These are phyloP conservation scores for Backusella westeae DNA, from an alignment of 192 early-diverging fungal species.

Conservation along the genomic window DNA sequence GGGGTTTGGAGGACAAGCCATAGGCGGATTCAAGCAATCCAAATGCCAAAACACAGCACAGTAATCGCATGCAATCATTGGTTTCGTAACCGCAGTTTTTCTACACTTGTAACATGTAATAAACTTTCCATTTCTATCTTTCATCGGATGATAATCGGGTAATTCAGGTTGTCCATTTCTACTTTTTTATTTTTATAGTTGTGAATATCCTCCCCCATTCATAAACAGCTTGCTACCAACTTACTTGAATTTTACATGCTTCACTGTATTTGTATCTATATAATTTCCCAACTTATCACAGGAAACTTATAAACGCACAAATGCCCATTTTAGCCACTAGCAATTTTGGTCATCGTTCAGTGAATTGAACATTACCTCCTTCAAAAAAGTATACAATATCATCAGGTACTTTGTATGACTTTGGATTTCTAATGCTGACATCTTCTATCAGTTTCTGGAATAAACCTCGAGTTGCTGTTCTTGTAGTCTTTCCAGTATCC, in stretches of 20 bases:
- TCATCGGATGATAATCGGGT: constrained; percentile 32
- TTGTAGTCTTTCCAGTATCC: background rate
- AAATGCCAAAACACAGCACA: constrained; percentile 54
- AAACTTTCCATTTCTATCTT: constrained; percentile 36
- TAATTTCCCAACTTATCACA: constrained; percentile 45
- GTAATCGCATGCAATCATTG: constrained; percentile 51
- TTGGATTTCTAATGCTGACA: constrained; percentile 41
- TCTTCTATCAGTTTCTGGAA: constrained; percentile 43
- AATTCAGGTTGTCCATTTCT: constrained; percentile 29
- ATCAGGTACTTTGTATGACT: constrained; percentile 35
- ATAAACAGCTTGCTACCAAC: background rate
- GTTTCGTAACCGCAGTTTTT: constrained; percentile 34
- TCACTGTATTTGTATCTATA: constrained; percentile 35
- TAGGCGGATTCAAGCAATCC: constrained; percentile 50
- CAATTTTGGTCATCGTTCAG: background rate
- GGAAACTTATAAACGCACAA: constrained; percentile 25
- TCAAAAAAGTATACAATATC: constrained; percentile 33
- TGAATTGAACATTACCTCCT: constrained; percentile 35
- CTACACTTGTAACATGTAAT: constrained; percentile 43
- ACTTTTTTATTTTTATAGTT: background rate
- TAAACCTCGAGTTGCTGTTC: constrained; percentile 6
- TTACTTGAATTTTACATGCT: constrained; percentile 24
- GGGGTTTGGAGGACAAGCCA: constrained; percentile 43
- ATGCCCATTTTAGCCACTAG: background rate
- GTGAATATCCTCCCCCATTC: background rate